Base-by-base conservation (phyloP, 2,329 filamentous ascomycete species). In the Fragosphaeria purpurea region DNA sequence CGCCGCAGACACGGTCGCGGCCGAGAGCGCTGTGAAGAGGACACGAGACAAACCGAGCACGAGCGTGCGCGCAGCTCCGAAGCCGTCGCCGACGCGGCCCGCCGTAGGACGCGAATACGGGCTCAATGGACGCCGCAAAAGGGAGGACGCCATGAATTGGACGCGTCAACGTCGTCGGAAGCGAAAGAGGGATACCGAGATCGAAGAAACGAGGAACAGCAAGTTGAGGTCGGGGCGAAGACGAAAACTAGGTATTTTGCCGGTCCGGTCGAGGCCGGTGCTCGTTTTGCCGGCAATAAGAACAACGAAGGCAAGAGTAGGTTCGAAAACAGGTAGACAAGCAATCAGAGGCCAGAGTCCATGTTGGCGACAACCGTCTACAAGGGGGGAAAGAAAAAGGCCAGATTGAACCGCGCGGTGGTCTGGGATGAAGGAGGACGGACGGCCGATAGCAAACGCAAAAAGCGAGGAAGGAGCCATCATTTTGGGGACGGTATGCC, bases 21-120 rank as follows among this genome's bases (percentile, higher is more conserved):
- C 73, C 13, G 71, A 71, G 32, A 80, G 58, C 53, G 72, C 68
- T 50, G 73, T 63, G 52, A 72, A 74, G 33, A 79, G 59, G n/a
- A 76, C 61, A 55, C 75, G 74, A 22, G 72, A 70, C 47, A 80
- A 59, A 52, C 74, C 74, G 41, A 82, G 65, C 49, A 78, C 66
- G 53, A 70, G 69, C 37, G 75, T 70, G 55, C 76, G 71, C 46
- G 70, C 48, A 9, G 54, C 32, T 31, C 44, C 65, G 53, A 72
- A 66, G 55, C 66, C 65, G 61, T 50, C 48, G 44, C 45, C 35
- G 52, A 37, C 39, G 37, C 31, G 46, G 35, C 39, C 30, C 30
- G 37, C 4, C 6, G 42, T 42, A 12, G 43, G 44, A 43, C 49
- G 55, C 38, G 44, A 13, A 12, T 34, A 30, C 7, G 41, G 41